Conservation (phyloP, 202 grass and related monocot genomes). For the Alloteropsis angusta region DNA sequence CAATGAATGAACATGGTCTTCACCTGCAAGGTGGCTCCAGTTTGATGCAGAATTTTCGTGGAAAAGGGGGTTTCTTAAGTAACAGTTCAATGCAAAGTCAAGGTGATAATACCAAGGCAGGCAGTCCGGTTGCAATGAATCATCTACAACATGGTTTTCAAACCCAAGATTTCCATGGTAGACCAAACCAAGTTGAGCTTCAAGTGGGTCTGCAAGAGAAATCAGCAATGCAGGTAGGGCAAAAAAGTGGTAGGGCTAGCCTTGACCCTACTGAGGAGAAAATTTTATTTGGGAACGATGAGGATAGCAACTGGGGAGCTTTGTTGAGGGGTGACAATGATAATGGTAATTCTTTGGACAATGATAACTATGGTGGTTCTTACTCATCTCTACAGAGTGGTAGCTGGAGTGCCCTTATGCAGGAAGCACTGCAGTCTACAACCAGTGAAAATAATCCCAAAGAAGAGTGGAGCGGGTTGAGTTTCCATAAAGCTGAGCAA, state of each 20-base stretch:
- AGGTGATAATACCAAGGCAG: constrained; percentile 43
- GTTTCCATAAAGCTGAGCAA: constrained; percentile 57
- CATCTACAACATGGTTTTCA: constrained; percentile 52
- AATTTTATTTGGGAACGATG: constrained; percentile 68
- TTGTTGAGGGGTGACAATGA: constrained; percentile 57
- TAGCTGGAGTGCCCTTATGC: constrained; percentile 99
- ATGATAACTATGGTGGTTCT: constrained; percentile 51
- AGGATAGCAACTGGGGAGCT: constrained; percentile 77
- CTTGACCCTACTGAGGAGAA: constrained; percentile 96
- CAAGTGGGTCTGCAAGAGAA: constrained; percentile 54
- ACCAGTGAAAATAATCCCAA: constrained; percentile 73
- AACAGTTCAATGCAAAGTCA: constrained; percentile 37
- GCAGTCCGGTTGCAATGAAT: constrained; percentile 51
- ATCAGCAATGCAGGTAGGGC: constrained; percentile 40
- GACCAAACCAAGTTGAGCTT: constrained; percentile 42
- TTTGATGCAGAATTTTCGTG: constrained; percentile 66
- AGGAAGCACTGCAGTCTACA: constrained; percentile 83
- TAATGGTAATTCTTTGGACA: constrained; percentile 45
- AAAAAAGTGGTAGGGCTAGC: constrained; percentile 56
- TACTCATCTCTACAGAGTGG: constrained; percentile 83
- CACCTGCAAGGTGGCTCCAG: constrained; percentile 43
- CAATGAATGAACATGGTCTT: constrained; percentile 40
- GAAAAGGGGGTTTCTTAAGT: constrained; percentile 52
- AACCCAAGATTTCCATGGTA: constrained; percentile 46
- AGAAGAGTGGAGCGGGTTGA: constrained; percentile 83